Base-by-base conservation (phyloP, 371 early-diverging fungal genomes). In the Conidiobolus incongruus region DNA sequence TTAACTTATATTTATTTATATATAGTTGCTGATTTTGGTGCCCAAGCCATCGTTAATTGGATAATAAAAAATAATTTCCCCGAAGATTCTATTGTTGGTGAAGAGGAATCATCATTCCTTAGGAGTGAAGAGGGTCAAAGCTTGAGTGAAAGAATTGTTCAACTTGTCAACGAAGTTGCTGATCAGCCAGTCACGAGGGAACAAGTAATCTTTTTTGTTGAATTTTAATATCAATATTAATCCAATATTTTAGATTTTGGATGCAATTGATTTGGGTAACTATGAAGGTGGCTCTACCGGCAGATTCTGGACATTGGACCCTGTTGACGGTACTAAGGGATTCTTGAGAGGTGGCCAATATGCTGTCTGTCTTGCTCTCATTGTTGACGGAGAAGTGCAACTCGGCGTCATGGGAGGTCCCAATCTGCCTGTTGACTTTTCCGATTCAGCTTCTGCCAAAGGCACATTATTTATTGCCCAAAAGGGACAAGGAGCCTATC, bases 311-410 rank as follows among this genome's bases (percentile, higher is more conserved):
- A 86, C 92, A 13, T 63, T 96, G 46, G 96, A 96, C 56, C 96
- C 96, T 2, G 86, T 95, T 54, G 96, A 89, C 56, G 87, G 85
- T 19, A 84, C 84, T 22, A 81, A 81, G 57, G 97, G 97, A 5
- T 96, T 93, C 54, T 60, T 96, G 52, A 74, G 97, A 45, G 94
- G 94, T 38, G 93, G 82, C 43, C 97, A 96, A 68, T 96, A 70
- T 59, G 95, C 96, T 0, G 87, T 96, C 3, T 94, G 96, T 50
- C 64, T 96, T 32, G 91, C 94, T 15, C 63, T 92, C 40, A 75
- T 95, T 48, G 67, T 74, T 4, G 79, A 93, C 52, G 91, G 93
- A 22, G 54, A 71, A 21, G 93, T 95, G 4, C 62, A 80, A 50
- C 55, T 95, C 1, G 95, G 88, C 42, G 88, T 91, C 17, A 68